Percentiles rank a stretch among this genome's conserved stretches.
These are phyloP conservation scores for Neurospora sublineolata DNA, from an alignment of 495 filamentous ascomycete species.

Conservation along the genomic window DNA sequence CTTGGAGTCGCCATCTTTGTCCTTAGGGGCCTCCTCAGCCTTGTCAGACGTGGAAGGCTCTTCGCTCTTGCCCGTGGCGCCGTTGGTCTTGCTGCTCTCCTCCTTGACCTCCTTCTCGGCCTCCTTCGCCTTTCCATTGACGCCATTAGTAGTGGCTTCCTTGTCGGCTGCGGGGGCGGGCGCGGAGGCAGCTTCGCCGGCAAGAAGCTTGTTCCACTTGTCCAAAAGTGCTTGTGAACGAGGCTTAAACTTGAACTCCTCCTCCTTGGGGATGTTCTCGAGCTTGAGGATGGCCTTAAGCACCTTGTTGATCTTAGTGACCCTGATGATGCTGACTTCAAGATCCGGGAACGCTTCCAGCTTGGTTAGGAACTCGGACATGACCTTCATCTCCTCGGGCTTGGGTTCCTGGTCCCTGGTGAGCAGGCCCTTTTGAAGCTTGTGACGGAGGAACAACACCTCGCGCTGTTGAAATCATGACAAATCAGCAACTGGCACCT, in stretches of 20 bases:
- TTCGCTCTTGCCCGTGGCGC: conserved; percentile 30
- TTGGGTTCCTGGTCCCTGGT: conserved; percentile 68
- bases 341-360: conserved; percentile 69
- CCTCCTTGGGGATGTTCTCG: conserved; percentile 66
- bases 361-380: conserved; percentile 69
- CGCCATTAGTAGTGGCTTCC: conserved; percentile 28
- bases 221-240: conserved; percentile 62
- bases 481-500: conserved; percentile 8
- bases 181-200: conserved; percentile 31
- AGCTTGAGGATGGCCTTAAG: conserved; percentile 83
- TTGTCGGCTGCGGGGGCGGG: conserved; percentile 8
- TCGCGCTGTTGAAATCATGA: conserved; percentile 36
- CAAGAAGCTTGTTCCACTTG: conserved; percentile 73
- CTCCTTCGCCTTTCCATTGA: conserved; percentile 30
- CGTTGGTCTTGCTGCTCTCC: conserved; percentile 27
- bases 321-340: conserved; percentile 71
- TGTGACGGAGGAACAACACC: conserved; percentile 77
- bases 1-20: conserved; percentile 16
- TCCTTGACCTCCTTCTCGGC: conserved; percentile 43
- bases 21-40: conserved; percentile 13
- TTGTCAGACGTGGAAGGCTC: conserved; percentile 22
- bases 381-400: conserved; percentile 76
- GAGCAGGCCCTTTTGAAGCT: conserved; percentile 83
- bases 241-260: conserved; percentile 72
- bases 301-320: conserved; percentile 91